Evolutionary conservation across 768 basidiomycete genomes (phyloP), one percentile per base, ranked within the genome.

Genomic region (Leucosporidium yakuticum): DNA sequence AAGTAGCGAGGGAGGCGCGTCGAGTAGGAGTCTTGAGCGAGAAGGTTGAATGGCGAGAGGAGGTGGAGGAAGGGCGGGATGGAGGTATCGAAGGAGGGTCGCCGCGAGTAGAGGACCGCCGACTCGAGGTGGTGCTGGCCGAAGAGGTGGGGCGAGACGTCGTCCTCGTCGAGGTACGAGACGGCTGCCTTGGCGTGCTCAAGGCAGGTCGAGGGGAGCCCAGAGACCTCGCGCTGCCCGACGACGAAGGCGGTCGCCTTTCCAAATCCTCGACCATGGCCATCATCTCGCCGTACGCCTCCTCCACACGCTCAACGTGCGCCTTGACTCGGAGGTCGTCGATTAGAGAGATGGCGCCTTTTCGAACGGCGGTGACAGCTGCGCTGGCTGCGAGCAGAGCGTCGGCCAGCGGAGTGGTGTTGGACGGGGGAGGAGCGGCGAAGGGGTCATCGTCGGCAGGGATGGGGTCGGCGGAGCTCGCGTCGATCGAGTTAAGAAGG

Each of bases 401-500:
- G 66, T 88, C 85, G 0, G 65, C 14, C 17, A 90, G 86, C 2
- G 39, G 39, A 44, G 39, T 44, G 8, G 39, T 44, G 39, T 3
- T 9, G 39, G 39, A 44, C 17, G 39, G 39, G 17, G 14, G 39
- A 12, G 84, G 78, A 6, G 82, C 71, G 29, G 79, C 76, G 11
- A 76, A 69, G 19, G 80, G 77, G 44, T 81, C 80, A 65, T 79
- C 68, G 70, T 85, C 85, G 21, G 81, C 78, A 29, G 85, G 85
- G 6, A 84, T 81, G 39, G 86, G 76, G 32, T 80, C 76, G 7
- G 86, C 87, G 6, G 73, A 69, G 4, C 62, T 50, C 14, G 91
- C 90, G 76, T 94, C 91, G 63, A 91, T 82, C 74, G 91, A 89
- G 74, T 91, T 89, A 56, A 94, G 80, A 7, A 93, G 81, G 77